Base-by-base conservation (phyloP, 257 asterid species). In the Rehmannia glutinosa region DNA sequence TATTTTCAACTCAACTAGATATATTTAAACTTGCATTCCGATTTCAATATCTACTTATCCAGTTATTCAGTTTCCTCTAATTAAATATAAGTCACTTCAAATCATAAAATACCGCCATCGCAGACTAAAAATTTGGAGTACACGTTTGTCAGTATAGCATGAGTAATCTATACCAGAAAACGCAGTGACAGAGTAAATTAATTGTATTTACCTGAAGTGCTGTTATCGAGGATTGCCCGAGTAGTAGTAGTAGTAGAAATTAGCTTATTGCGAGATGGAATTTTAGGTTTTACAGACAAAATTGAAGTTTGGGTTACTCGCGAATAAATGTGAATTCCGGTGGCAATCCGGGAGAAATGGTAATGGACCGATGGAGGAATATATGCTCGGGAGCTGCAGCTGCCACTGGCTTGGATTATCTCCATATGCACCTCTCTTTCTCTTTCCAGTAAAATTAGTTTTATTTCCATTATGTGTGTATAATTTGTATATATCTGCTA, bases 321-420 rank as follows among this genome's bases (percentile, higher is more conserved):
- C 8, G 72, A 59, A 20, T 9, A 27, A 5, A 21, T 10, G 7
- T 23, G 51, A 55, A 62, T 20, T 23, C 64, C 38, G 58, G 62
- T 10, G 72, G 59, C 24, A 12, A 27, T 25, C 7, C 56, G 51
- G 39, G 56, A 43, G 11, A 67, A 59, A 17, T 58, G 74, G 30
- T 17, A 41, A 25, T 15, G 64, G 59, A 23, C 61, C 43, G 47
- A 25, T 15, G 70, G 72, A 19, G 41, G 74, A 59, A 68, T 4
- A 59, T 6, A 11, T 17, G 65, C 11, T 20, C 27, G 38, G 35
- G 54, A 60, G 72, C 70, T 45, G 81, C 63, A 61, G 70, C 70
- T 60, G 71, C 69, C 33, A 35, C 76, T 68, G 28, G 82, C 71
- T 78, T 73, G 86, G 72, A 75, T 70, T 41, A 83, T 83, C 82